Evolutionary conservation across 2,329 filamentous ascomycete species (phyloP).

Genomic region (Aureobasidium vineae): DNA sequence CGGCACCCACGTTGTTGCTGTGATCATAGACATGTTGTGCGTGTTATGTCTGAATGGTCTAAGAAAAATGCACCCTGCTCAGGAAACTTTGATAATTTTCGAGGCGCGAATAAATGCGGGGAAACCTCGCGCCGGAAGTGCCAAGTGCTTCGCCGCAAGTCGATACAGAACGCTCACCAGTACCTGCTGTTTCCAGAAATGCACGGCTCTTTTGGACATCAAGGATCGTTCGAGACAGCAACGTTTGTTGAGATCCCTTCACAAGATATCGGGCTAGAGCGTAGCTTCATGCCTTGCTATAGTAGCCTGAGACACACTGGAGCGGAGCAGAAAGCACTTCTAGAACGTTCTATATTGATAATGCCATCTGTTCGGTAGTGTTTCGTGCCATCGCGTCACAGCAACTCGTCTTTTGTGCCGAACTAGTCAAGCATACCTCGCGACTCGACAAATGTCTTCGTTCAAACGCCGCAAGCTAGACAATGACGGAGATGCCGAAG

Average conservation of each 20-base stretch:
- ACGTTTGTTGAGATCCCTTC: too few species aligned
- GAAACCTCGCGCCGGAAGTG: neutral
- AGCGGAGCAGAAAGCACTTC: neutral
- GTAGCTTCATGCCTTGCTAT: too few species aligned
- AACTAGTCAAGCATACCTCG: neutral
- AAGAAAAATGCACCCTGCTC: conserved; percentile 7
- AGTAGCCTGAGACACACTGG: too few species aligned
- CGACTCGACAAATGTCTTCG: conserved; percentile 17
- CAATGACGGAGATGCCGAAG: conserved; percentile 52
- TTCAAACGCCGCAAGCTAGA: conserved; percentile 61
- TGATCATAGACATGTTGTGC: conserved; percentile 55
- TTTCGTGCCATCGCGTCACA: neutral
- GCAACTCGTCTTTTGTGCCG: neutral
- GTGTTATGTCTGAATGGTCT: conserved; percentile 7
- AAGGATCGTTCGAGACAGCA: neutral
- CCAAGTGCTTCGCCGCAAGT: conserved; percentile 10
- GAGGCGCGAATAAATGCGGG: conserved; percentile 1
- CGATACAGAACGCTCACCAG: neutral
- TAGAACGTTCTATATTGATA: neutral
- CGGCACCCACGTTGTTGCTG: conserved; percentile 54
- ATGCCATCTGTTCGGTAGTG: neutral
- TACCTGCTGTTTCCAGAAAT: neutral
- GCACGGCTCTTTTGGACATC: neutral
- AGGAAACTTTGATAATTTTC: conserved; percentile 17
- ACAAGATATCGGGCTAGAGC: accelerated